Evolutionary conservation across 768 basidiomycete species (phyloP), one percentile per base, ranked within the genome.

Genomic region (Leccinum broughii): DNA sequence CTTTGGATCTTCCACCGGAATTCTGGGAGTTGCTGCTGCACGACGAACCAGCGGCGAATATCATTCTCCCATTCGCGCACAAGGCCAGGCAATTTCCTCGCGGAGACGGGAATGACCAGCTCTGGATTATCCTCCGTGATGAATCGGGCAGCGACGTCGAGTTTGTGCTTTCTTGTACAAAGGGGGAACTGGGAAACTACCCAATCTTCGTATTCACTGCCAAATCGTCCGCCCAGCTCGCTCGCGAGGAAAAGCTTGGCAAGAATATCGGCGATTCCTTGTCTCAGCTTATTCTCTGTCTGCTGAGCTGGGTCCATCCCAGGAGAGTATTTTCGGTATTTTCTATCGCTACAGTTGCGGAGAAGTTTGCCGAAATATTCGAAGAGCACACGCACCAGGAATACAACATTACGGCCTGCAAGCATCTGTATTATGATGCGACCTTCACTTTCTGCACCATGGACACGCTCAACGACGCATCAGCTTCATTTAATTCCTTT

Each of bases 301-400:
- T 91, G 11, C 63, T 70, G 9, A 62, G 55, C 0, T 54, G 64
- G 3, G 75, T 83, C 20, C 71, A 74, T 11, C 55, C 59, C 5
- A 66, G 73, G 32, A 77, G 88, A 11, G 77, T 88, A 0, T 92
- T 86, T 69, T 89, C 90, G 1, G 77, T 90, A 9, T 92, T 89
- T 63, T 83, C 86, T 2, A 76, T 80, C 6, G 77, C 83, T 4
- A 64, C 67, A 6, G 72, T 90, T 17, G 73, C 83, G 3, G 44
- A 61, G 8, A 63, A 65, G 3, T 89, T 92, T 61, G 77, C 79
- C 3, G 55, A 70, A 2, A 64, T 76, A 17, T 90, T 70, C 22
- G 46, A 64, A 86, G 88, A 73, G 75, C 26, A 56, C 63, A 9
- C 60, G 5, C 24, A 22, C n/a, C 50, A 51, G 22, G 20, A 48